Percentiles rank a stretch among this genome's conserved stretches.
Conservation (phyloP, 495 filamentous ascomycete species). For the Parathielavia hyrcaniae region DNA sequence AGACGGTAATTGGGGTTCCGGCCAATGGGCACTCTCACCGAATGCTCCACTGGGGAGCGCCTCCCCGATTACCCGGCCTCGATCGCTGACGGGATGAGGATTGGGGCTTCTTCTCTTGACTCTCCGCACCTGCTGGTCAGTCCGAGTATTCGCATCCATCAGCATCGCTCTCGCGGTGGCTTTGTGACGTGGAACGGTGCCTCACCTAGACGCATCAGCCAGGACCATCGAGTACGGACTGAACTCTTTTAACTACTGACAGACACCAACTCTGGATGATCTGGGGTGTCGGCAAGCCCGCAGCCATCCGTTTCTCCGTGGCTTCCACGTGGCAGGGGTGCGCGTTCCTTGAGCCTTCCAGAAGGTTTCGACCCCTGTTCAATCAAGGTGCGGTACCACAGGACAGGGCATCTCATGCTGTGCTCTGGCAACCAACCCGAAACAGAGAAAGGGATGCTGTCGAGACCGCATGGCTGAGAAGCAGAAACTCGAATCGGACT, state of each 20-base stretch:
- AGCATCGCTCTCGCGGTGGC: neutral
- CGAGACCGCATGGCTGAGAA: too few relatives aligned
- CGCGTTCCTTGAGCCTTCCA: constrained; percentile 12
- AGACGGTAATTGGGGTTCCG: constrained; percentile 9
- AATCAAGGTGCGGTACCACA: too few relatives aligned
- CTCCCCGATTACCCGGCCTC: constrained; percentile 27
- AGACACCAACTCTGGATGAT: neutral
- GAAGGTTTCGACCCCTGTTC: constrained; percentile 21
- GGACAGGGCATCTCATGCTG: too few relatives aligned
- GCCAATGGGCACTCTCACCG: constrained; percentile 22
- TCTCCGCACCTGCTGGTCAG: neutral
- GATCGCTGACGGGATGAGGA: constrained; percentile 6
- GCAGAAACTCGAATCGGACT: too few relatives aligned
- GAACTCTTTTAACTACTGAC: too few relatives aligned
- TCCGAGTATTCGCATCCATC: neutral
- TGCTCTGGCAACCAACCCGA: neutral
- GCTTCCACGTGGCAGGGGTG: constrained; percentile 20
- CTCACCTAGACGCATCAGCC: neutral
- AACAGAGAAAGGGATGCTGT: too few relatives aligned
- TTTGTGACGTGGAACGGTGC: neutral
- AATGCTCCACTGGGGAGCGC: constrained; percentile 22
- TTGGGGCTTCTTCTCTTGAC: neutral
- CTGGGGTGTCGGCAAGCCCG: neutral
- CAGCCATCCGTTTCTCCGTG: constrained; percentile 18
- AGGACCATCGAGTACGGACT: neutral